phyloP scores from a whole-genome alignment of 1,284 basidiomycete species.

The Amylostereum chailletii region DNA sequence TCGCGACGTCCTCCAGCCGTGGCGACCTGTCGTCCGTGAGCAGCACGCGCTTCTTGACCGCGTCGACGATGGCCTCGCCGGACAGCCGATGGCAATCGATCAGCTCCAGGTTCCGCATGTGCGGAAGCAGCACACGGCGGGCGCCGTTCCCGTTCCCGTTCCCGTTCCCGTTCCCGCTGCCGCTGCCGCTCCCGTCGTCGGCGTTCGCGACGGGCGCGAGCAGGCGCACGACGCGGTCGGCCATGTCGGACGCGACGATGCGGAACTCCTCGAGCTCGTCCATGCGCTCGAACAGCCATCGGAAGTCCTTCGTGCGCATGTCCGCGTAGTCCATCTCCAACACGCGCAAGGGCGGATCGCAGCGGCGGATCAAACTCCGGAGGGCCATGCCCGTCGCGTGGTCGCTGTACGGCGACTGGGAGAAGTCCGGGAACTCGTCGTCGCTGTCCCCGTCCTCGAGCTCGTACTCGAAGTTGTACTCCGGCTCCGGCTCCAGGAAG shows the following conservation, averaged over 20 bases:
- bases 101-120: slow-evolving; percentile 40
- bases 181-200: slow-evolving; percentile 1
- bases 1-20: slow-evolving; percentile 33
- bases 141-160: slow-evolving; percentile 9
- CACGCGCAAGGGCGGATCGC: slow-evolving; percentile 47
- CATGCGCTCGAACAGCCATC: slow-evolving; percentile 52
- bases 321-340: slow-evolving; percentile 73
- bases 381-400: slow-evolving; percentile 73
- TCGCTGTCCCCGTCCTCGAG: slow-evolving; percentile 56
- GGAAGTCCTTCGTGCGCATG: slow-evolving; percentile 72
- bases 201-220: slow-evolving; percentile 30
- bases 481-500: neutral
- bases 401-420: slow-evolving; percentile 67
- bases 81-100: slow-evolving; percentile 54
- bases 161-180: slow-evolving; percentile 8
- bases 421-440: slow-evolving; percentile 62
- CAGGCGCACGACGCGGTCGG: slow-evolving; percentile 53
- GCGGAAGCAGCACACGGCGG: slow-evolving; percentile 39
- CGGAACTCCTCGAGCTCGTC: slow-evolving; percentile 47
- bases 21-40: slow-evolving; percentile 31
- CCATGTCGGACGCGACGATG: slow-evolving; percentile 73
- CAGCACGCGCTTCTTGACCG: slow-evolving; percentile 37
- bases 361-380: slow-evolving; percentile 48
- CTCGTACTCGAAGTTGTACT: slow-evolving; percentile 11
- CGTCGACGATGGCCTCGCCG: slow-evolving; percentile 46